Evolutionary conservation across 2,329 filamentous ascomycete genomes (phyloP).

Genomic region (Clarireedia hainanense): DNA sequence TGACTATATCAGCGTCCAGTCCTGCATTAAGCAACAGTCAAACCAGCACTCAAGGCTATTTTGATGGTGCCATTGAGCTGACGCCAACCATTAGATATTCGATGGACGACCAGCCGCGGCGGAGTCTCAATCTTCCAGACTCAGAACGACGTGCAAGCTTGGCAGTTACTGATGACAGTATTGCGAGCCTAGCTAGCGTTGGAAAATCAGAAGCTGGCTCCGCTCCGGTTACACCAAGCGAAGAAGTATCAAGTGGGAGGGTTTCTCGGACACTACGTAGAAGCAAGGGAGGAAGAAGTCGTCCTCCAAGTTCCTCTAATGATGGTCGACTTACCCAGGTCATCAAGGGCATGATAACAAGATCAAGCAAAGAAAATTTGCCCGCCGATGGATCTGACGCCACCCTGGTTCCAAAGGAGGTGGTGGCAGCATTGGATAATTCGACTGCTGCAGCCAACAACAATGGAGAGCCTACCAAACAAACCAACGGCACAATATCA

Average conservation of each 20-base stretch:
- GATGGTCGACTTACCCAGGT: slow-evolving; percentile 50
- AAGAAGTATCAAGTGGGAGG: slow-evolving; percentile 47
- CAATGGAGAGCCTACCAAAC: slow-evolving; percentile 1
- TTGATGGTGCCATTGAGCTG: slow-evolving; percentile 38
- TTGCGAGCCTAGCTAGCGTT: slow-evolving; percentile 30
- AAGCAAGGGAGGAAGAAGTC: slow-evolving; percentile 44
- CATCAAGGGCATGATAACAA: slow-evolving; percentile 38
- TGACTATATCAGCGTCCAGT: slow-evolving; percentile 12
- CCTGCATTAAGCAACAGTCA: not conserved
- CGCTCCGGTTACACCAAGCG: slow-evolving; percentile 38
- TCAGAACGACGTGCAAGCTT: slow-evolving; percentile 43
- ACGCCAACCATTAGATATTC: slow-evolving; percentile 44
- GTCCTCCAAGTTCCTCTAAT: slow-evolving; percentile 50
- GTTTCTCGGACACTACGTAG: slow-evolving; percentile 50
- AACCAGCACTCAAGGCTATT: slow-evolving; percentile 23
- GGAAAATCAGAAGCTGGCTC: slow-evolving; percentile 31
- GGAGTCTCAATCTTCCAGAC: slow-evolving; percentile 40
- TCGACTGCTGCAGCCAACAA: slow-evolving; percentile 11
- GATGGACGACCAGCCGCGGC: slow-evolving; percentile 42
- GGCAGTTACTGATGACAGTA: slow-evolving; percentile 38
- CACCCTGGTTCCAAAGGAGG: slow-evolving; percentile 1
- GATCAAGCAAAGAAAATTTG: slow-evolving; percentile 26
- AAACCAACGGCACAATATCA: not conserved
- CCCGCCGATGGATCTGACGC: not conserved
- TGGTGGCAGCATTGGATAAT: slow-evolving; percentile 2